phyloP scores from a whole-genome alignment of 1,284 basidiomycete species.

The Ceratobasidium sp. region DNA sequence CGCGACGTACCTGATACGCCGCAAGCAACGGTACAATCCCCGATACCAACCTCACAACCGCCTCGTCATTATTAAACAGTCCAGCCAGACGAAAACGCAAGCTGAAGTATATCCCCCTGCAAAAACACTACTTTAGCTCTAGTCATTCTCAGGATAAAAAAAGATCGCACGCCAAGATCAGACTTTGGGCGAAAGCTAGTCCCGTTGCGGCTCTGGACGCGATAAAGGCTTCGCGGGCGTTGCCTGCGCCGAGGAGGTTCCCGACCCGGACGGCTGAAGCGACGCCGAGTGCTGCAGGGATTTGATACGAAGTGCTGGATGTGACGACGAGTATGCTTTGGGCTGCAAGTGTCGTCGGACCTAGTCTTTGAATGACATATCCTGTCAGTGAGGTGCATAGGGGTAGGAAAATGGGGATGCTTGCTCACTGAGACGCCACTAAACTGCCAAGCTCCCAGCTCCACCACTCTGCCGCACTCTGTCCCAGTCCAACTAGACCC shows the following conservation, averaged over 20 bases:
- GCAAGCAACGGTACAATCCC: constrained; percentile 80
- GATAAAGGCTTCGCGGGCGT: background rate
- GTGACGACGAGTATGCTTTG: constrained; percentile 60
- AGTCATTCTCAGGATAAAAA: constrained; percentile 44
- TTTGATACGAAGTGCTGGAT: constrained; percentile 53
- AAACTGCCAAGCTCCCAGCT: constrained; percentile 83
- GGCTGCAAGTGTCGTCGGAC: constrained; percentile 63
- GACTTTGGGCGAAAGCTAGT: constrained; percentile 76
- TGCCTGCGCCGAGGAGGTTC: constrained; percentile 37
- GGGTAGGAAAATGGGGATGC: background rate
- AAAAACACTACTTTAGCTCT: constrained; percentile 32
- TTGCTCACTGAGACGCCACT: constrained; percentile 69
- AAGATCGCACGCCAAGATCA: constrained; percentile 70
- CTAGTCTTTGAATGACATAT: constrained; percentile 51
- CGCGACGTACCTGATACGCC: constrained; percentile 76
- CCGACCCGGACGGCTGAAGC: constrained; percentile 85
- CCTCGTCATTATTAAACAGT: constrained; percentile 88
- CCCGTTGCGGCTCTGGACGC: constrained; percentile 74
- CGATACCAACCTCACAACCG: constrained; percentile 75
- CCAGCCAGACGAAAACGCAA: constrained; percentile 70
- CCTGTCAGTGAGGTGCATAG: background rate
- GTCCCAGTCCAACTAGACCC: constrained; percentile 83
- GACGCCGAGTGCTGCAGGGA: constrained; percentile 78
- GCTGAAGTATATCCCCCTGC: constrained; percentile 69
- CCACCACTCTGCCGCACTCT: constrained; percentile 89